Percentiles rank a stretch among this genome's conserved stretches.
Conservation (phyloP, 2,329 filamentous ascomycete genomes). For the Calonectria pauciramosa region DNA sequence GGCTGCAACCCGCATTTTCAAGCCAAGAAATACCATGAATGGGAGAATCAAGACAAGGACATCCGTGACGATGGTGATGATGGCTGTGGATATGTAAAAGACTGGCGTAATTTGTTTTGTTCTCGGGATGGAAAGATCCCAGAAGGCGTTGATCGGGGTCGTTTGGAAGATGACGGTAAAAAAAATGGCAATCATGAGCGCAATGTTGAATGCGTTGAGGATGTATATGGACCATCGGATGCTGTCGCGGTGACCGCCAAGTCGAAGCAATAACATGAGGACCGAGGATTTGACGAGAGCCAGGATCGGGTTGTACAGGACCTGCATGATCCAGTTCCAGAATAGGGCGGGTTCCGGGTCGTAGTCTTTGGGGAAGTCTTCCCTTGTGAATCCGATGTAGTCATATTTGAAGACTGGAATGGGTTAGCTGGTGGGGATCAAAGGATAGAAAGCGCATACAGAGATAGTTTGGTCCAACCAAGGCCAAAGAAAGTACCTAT, state of each 20-base stretch:
- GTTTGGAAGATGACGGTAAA: slow-evolving; percentile 57
- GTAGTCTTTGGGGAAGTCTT: slow-evolving; percentile 26
- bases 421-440: neutral
- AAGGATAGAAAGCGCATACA: slow-evolving; percentile 5
- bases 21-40: slow-evolving; percentile 55
- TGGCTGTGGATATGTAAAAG: slow-evolving; percentile 52
- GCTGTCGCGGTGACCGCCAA: slow-evolving; percentile 46
- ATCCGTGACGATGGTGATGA: slow-evolving; percentile 58
- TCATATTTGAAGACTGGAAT: slow-evolving; percentile 34
- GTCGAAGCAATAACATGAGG: slow-evolving; percentile 60
- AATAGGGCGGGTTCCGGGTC: slow-evolving; percentile 34
- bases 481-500: slow-evolving; percentile 32
- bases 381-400: slow-evolving; percentile 33
- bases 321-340: slow-evolving; percentile 42
- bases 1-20: slow-evolving; percentile 54
- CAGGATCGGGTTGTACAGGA: slow-evolving; percentile 60
- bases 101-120: slow-evolving; percentile 20
- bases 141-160: slow-evolving; percentile 51
- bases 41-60: slow-evolving; percentile 55
- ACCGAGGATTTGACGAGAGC: slow-evolving; percentile 61
- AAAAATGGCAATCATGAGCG: slow-evolving; percentile 51
- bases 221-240: slow-evolving; percentile 45
- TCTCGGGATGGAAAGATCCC: slow-evolving; percentile 40
- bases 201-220: slow-evolving; percentile 51
- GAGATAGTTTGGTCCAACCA: slow-evolving; percentile 35